These are phyloP conservation scores for Aspergillus sp. DNA, from an alignment of 2,329 filamentous ascomycete species.

Conservation along the genomic window DNA sequence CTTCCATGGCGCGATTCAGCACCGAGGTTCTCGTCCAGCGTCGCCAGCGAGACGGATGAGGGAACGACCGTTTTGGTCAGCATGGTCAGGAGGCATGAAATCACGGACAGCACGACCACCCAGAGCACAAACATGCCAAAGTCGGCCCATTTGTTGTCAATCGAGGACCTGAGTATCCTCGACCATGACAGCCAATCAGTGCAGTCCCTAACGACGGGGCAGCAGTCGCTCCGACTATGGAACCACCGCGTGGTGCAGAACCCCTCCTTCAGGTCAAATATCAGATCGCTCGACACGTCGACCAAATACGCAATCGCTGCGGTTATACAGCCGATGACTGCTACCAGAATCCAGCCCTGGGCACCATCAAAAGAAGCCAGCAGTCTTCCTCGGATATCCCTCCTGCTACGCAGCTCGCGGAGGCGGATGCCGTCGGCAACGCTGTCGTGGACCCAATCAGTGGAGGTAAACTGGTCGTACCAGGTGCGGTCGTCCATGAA, in stretches of 20 bases:
- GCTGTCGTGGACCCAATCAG: conserved; percentile 96
- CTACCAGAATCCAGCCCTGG: conserved; percentile 90
- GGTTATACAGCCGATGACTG: conserved; percentile 76
- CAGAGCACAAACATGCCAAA: conserved; percentile 65
- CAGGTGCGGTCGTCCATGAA: conserved; percentile 80
- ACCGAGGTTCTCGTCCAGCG: conserved; percentile 84
- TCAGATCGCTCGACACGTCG: conserved; percentile 71
- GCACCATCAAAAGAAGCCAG: conserved; percentile 70
- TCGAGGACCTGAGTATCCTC: conserved; percentile 47
- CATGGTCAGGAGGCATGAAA: conserved; percentile 71
- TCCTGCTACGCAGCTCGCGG: conserved; percentile 69
- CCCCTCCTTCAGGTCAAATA: conserved; percentile 88
- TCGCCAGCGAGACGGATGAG: conserved; percentile 75
- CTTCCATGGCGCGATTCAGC: conserved; percentile 47
- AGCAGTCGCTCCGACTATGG: conserved; percentile 60
- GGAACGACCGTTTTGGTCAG: conserved; percentile 91
- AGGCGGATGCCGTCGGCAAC: conserved; percentile 89
- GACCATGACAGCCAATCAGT: conserved; percentile 57
- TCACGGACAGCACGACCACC: conserved; percentile 59
- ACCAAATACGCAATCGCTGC: conserved; percentile 81
- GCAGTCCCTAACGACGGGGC: conserved; percentile 46
- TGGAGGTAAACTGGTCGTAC: conserved; percentile 98
- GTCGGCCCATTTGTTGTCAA: conserved; percentile 55
- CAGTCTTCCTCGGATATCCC: conserved; percentile 74
- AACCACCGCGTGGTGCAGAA: conserved; percentile 70